Base-by-base conservation (phyloP, 495 filamentous ascomycete genomes). In the Stereocaulon alpinum region DNA sequence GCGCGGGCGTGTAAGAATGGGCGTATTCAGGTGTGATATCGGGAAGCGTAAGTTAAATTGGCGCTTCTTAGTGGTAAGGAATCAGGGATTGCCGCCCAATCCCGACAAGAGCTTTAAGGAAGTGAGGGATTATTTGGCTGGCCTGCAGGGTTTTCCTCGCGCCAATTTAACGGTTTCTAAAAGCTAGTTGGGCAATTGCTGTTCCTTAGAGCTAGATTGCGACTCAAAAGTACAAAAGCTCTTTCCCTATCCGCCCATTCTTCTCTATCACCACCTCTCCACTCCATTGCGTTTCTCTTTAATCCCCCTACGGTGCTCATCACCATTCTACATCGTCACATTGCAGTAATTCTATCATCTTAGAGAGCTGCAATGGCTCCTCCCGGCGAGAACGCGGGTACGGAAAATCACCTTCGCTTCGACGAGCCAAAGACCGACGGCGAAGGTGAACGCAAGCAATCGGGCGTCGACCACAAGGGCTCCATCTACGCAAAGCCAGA, bases 401-500 rank as follows among this genome's bases (percentile, higher is more conserved):
- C 24, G 24, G 62, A 61, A 22, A 63, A 63, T n/a, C 62, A 64
- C 54, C 62, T 64, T 6, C 58, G 62, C 34, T 64, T 64, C 48
- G 58, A 64, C 42, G 62, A 64, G 32, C 62, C 62, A 11, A 64
- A 64, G 34, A 53, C 58, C 47, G 58, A 66, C 49, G 61, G 29
- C 44, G 64, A 62, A 54, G 58, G 44, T 45, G 55, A 55, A 44
- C 55, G 58, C 43, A 61, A 56, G 47, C 58, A 59, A 55, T 61
- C 53, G 12, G 53, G 49, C 51, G 58, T 47, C 7, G 54, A 61
- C 56, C 55, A 61, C 12, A 61, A 64, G 24, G 40, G 50, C 24
- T 64, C 62, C 44, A 64, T 64, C 27, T 64, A 64, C 59, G 62
- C 62, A 12, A 64, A 64, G 54, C 62, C 62, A 40, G 64, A 66